Percentiles rank a stretch among this genome's conserved stretches.
Evolutionary conservation across 2,329 filamentous ascomycete genomes (phyloP).

Genomic region (Intubia oerlemansii): DNA sequence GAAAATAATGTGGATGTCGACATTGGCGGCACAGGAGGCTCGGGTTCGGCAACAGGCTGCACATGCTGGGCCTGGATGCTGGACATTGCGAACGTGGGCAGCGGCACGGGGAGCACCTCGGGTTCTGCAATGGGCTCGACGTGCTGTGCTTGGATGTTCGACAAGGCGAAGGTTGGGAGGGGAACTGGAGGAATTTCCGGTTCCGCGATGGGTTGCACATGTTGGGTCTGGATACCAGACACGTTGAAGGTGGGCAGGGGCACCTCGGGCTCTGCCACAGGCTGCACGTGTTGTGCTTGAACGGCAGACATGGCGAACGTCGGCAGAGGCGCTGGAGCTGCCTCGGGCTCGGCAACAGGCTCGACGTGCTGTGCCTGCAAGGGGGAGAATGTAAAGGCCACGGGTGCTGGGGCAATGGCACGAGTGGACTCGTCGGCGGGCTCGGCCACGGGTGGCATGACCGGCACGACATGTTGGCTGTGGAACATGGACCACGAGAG

Average conservation of each 20-base stretch:
- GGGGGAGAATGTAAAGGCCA: conserved; percentile 8
- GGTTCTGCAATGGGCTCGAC: conserved; percentile 11
- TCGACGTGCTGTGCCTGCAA: conserved; percentile 12
- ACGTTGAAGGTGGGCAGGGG: no score
- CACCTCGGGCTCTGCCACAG: conserved; percentile 7
- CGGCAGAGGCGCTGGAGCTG: conserved; percentile 2
- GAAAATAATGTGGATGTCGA: no score
- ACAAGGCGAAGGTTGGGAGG: conserved; percentile 16
- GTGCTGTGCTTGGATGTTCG: conserved; percentile 15
- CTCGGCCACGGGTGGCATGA: no score
- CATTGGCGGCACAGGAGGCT: no score
- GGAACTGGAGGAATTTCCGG: conserved; percentile 7
- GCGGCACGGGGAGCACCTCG: conserved; percentile 2
- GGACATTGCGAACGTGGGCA: conserved; percentile 15
- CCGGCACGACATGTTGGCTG: conserved; percentile 21
- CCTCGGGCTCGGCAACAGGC: conserved; percentile 11
- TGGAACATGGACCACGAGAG: conserved; percentile 6
- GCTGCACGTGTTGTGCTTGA: conserved; percentile 13
- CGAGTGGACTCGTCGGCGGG: conserved; percentile 8
- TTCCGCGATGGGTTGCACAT: conserved; percentile 9
- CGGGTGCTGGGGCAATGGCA: conserved; percentile 1
- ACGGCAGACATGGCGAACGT: conserved; percentile 17
- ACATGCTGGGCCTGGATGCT: conserved; percentile 14
- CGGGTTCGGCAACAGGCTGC: conserved; percentile 10
- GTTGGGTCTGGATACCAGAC: conserved; percentile 5